A percentile compares a stretch with the other conserved stretches of the same genome.
These are phyloP conservation scores for Hanseniaspora occidentalis DNA, from an alignment of 805 yeast genomes.

Conservation along the genomic window DNA sequence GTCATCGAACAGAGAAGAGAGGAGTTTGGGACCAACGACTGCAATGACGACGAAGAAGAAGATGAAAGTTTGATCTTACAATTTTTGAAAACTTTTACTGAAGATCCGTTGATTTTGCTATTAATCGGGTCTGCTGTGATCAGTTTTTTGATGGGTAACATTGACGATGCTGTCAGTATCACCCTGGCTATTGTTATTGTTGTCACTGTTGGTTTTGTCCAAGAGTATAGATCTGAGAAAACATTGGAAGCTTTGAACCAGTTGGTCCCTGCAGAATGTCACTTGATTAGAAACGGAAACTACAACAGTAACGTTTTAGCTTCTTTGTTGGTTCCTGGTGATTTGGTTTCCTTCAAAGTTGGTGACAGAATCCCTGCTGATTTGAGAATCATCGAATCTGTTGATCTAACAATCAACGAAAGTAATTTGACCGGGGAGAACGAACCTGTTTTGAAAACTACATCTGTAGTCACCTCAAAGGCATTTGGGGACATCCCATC, in stretches of 20 bases:
- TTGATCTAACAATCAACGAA: constrained; percentile 79
- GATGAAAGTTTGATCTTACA: constrained; percentile 38
- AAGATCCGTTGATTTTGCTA: constrained; percentile 81
- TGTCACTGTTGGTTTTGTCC: constrained; percentile 94
- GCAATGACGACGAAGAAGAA: constrained; percentile 67
- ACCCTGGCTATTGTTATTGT: constrained; percentile 87
- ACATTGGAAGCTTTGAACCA: constrained; percentile 85
- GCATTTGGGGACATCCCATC: constrained; percentile 29
- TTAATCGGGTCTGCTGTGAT: constrained; percentile 83
- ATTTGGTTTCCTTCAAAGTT: constrained; percentile 72
- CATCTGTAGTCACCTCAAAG: constrained; percentile 30
- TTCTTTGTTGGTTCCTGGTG: constrained; percentile 87
- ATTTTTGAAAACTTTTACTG: constrained; percentile 70
- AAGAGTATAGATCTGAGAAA: constrained; percentile 91
- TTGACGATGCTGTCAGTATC: constrained; percentile 90
- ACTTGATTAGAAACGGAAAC: constrained; percentile 70
- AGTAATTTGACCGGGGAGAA: constrained; percentile 94
- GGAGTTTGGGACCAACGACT: constrained; percentile 72
- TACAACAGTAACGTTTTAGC: constrained; percentile 70
- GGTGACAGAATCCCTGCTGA: constrained; percentile 98
- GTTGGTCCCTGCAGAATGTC: constrained; percentile 94
- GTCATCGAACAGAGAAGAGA: constrained; percentile 64
- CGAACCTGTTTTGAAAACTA: constrained; percentile 63
- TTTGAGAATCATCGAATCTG: constrained; percentile 64
- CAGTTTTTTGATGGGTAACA: constrained; percentile 87